These are phyloP conservation scores for Emergomyces pasteurianus DNA, from an alignment of 2,329 filamentous ascomycete genomes.

Conservation along the genomic window DNA sequence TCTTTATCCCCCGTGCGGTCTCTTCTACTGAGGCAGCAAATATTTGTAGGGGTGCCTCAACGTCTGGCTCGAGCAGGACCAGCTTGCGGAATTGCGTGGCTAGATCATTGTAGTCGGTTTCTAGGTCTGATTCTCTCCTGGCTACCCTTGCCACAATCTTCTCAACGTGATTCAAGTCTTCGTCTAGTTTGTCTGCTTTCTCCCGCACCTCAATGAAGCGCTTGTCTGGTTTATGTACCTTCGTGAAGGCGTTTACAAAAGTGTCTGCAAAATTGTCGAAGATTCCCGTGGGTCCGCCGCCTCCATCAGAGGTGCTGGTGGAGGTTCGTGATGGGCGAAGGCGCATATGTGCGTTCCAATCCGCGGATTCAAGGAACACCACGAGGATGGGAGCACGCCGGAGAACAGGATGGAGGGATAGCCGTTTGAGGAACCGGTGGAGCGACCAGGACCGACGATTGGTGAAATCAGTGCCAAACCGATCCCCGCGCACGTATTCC, in stretches of 20 bases:
- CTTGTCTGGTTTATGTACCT: slow-evolving; percentile 87
- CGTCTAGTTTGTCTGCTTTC: slow-evolving; percentile 83
- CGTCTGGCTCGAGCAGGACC: slow-evolving; percentile 73
- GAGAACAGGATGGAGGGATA: slow-evolving; percentile 79
- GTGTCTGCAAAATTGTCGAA: slow-evolving; percentile 94
- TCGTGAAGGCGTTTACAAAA: slow-evolving; percentile 94
- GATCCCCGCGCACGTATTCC: slow-evolving; percentile 93
- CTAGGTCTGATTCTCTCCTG: slow-evolving; percentile 74
- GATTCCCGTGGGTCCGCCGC: slow-evolving; percentile 47
- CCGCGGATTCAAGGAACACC: slow-evolving; percentile 78
- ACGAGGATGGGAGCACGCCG: slow-evolving; percentile 72
- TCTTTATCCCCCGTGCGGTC: slow-evolving; percentile 63
- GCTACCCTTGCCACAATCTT: slow-evolving; percentile 91
- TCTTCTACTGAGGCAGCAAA: slow-evolving; percentile 82
- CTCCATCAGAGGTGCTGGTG: slow-evolving; percentile 30
- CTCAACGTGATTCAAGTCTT: slow-evolving; percentile 84
- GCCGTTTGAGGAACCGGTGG: slow-evolving; percentile 75
- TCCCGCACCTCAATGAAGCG: slow-evolving; percentile 91
- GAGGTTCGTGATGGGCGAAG: slow-evolving; percentile 57
- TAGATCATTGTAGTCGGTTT: slow-evolving; percentile 77
- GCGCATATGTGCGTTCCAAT: slow-evolving; percentile 96
- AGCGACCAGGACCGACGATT: slow-evolving; percentile 77
- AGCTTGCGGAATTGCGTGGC: slow-evolving; percentile 93
- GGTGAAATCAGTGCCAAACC: slow-evolving; percentile 90
- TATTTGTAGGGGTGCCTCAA: slow-evolving; percentile 68